These are phyloP conservation scores for Arabidopsis suecica DNA, from an alignment of 345 rosid species.

Conservation along the genomic window DNA sequence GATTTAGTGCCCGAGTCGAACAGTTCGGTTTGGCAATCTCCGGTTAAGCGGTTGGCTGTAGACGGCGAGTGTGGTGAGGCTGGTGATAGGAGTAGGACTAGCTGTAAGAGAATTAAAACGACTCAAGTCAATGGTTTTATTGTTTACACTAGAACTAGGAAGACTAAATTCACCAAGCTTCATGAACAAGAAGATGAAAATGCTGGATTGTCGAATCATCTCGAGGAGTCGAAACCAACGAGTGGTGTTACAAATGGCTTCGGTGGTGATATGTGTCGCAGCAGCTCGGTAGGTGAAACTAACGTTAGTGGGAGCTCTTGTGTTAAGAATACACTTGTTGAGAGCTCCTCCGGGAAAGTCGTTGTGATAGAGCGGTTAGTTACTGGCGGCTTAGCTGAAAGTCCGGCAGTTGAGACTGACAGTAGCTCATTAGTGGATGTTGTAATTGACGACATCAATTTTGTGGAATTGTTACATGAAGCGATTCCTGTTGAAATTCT, in stretches of 20 bases:
- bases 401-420: conserved; percentile 35
- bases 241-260: conserved; percentile 2
- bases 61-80: conserved; percentile 45
- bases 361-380: conserved; percentile 20
- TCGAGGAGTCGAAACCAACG: conserved; percentile 32
- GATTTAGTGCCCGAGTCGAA: conserved; percentile 51
- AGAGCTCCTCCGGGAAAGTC: neutral
- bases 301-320: conserved; percentile 21
- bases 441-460: conserved; percentile 43
- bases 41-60: conserved; percentile 44
- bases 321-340: conserved; percentile 25
- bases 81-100: conserved; percentile 47
- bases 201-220: conserved; percentile 28
- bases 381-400: conserved; percentile 32
- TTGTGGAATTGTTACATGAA: conserved; percentile 49
- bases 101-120: conserved; percentile 64
- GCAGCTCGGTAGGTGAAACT: conserved; percentile 11
- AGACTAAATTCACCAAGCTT: conserved; percentile 38
- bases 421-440: conserved; percentile 45
- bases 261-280: conserved; percentile 30
- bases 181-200: conserved; percentile 34
- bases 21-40: conserved; percentile 46
- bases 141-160: conserved; percentile 75
- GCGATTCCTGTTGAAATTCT: conserved; percentile 40
- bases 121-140: conserved; percentile 69